These are phyloP conservation scores for Thalassiosira livingstoniorum DNA, from an alignment of 352 stramenopile species.

Conservation along the genomic window DNA sequence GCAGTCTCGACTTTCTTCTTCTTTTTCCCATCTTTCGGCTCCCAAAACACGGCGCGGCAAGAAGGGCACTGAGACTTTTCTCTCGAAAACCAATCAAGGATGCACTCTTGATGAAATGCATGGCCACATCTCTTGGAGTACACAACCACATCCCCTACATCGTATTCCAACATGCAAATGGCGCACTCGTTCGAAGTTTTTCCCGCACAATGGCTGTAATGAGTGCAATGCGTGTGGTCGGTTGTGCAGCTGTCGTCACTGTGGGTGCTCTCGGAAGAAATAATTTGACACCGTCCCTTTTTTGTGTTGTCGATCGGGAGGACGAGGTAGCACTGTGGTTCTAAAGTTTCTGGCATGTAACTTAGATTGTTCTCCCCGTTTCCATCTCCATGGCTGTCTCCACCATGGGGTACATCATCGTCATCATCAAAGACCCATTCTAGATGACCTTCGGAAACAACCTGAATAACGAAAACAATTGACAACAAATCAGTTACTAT, in stretches of 20 bases:
- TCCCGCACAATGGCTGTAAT: too few relatives aligned
- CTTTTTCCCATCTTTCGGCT: neutral
- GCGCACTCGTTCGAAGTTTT: slow-evolving; percentile 48
- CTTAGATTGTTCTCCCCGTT: neutral
- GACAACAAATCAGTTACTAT: neutral
- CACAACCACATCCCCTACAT: slow-evolving; percentile 64
- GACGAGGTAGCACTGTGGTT: slow-evolving; percentile 24
- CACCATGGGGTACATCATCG: slow-evolving; percentile 1
- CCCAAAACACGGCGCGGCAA: slow-evolving; percentile 23
- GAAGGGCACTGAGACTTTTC: slow-evolving; percentile 27
- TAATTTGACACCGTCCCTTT: neutral
- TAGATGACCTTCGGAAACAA: slow-evolving; percentile 36
- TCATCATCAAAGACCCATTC: slow-evolving; percentile 30
- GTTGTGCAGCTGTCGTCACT: too few relatives aligned
- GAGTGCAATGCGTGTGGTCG: too few relatives aligned
- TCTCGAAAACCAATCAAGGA: slow-evolving; percentile 63
- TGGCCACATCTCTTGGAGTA: slow-evolving; percentile 64
- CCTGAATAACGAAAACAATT: slow-evolving; percentile 6
- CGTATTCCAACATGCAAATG: slow-evolving; percentile 73
- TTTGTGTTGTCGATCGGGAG: neutral
- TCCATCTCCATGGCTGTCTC: neutral
- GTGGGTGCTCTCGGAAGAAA: neutral
- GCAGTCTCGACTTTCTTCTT: slow-evolving; percentile 2
- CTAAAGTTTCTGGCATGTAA: neutral
- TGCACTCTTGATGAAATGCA: slow-evolving; percentile 76